phyloP scores from a whole-genome alignment of 192 early-diverging fungal species.

The Coemansia javaensis region DNA sequence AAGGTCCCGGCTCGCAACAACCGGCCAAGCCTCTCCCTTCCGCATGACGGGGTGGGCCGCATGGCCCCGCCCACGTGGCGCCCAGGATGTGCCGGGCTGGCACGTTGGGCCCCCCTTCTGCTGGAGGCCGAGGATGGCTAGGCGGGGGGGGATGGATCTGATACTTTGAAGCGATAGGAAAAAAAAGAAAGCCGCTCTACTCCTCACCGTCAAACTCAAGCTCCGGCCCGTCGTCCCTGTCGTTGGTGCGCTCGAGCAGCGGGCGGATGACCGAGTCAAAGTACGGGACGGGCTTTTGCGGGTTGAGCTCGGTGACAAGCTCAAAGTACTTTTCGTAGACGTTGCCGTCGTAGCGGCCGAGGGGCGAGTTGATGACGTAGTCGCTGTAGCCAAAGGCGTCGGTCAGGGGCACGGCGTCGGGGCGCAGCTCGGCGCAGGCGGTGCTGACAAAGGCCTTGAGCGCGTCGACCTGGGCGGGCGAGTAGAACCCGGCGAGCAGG shows the following conservation, averaged over 20 bases:
- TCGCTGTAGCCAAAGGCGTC: constrained; percentile 88
- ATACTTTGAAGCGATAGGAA: background rate
- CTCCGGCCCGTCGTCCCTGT: constrained; percentile 56
- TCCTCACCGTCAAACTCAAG: constrained; percentile 62
- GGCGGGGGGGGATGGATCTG: background rate
- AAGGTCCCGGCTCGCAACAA: too few relatives aligned
- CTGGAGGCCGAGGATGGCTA: too few relatives aligned
- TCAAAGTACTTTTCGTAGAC: constrained; percentile 85
- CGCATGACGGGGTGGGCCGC: too few relatives aligned
- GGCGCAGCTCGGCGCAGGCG: constrained; percentile 66
- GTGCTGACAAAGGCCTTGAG: constrained; percentile 62
- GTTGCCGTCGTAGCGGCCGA: constrained; percentile 82
- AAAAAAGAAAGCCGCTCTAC: background rate
- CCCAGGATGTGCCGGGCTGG: too few relatives aligned
- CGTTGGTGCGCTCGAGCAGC: constrained; percentile 59
- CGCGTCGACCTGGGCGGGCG: constrained; percentile 62
- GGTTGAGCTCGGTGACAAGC: constrained; percentile 73
- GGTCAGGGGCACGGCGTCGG: constrained; percentile 76
- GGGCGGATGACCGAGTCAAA: constrained; percentile 75
- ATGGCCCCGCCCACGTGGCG: too few relatives aligned
- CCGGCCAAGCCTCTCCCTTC: too few relatives aligned
- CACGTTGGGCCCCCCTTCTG: too few relatives aligned
- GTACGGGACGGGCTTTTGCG: constrained; percentile 67
- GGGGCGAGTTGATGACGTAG: constrained; percentile 83
- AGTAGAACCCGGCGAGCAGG: constrained; percentile 81